Percentiles rank a stretch among this genome's conserved stretches.
These are phyloP conservation scores for Aspergillus versicolor DNA, from an alignment of 2,329 filamentous ascomycete species.

Conservation along the genomic window DNA sequence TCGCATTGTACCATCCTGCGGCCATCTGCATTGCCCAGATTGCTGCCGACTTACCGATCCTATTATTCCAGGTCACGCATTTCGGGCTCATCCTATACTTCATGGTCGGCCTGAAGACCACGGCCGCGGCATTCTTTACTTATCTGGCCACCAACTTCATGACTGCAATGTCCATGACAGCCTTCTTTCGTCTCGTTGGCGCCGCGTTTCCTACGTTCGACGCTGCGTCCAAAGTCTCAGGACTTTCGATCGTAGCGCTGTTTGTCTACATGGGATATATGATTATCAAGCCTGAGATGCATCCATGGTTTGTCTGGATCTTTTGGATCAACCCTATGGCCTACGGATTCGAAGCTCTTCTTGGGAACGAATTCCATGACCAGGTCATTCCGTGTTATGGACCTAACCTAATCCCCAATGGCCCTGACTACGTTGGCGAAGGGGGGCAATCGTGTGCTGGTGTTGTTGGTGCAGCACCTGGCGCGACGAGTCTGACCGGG, in stretches of 20 bases:
- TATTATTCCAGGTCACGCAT: not conserved
- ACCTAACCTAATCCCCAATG: slow-evolving; percentile 28
- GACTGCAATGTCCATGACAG: slow-evolving; percentile 44
- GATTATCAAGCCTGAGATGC: slow-evolving; percentile 45
- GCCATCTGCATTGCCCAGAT: slow-evolving; percentile 40
- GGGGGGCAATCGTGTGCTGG: slow-evolving; percentile 49
- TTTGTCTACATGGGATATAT: slow-evolving; percentile 40
- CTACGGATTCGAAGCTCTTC: slow-evolving; percentile 31
- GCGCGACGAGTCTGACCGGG: slow-evolving; percentile 51
- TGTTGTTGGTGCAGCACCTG: slow-evolving; percentile 53
- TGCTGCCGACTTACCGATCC: slow-evolving; percentile 42
- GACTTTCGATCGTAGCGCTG: slow-evolving; percentile 28
- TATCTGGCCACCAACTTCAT: slow-evolving; percentile 20
- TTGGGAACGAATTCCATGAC: slow-evolving; percentile 33
- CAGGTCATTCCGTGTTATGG: slow-evolving; percentile 30
- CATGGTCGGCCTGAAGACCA: not conserved
- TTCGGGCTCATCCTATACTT: not conserved
- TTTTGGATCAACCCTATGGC: slow-evolving; percentile 34
- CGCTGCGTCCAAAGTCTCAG: slow-evolving; percentile 53
- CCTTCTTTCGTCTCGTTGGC: slow-evolving; percentile 53
- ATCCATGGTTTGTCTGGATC: slow-evolving; percentile 50
- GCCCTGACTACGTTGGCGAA: slow-evolving; percentile 22
- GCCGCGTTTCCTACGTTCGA: slow-evolving; percentile 56
- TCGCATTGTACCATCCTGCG: slow-evolving; percentile 56
- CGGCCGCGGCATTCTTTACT: not conserved